A percentile compares a stretch with the other conserved stretches of the same genome.
Evolutionary conservation across 2,329 filamentous ascomycete genomes (phyloP).

Genomic region (Keithomyces neogunnii): DNA sequence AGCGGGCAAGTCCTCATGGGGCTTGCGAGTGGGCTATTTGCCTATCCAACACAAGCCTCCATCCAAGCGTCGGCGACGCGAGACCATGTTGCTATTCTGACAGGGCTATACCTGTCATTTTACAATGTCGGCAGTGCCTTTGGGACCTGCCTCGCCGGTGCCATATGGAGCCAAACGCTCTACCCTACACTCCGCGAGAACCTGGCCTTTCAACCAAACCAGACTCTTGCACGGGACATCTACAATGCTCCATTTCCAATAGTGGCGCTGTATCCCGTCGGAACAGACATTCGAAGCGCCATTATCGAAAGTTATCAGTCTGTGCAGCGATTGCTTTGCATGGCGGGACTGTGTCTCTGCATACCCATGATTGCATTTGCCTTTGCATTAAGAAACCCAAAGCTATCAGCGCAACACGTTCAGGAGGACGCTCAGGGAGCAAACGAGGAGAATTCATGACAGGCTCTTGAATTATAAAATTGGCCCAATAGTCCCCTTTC

Average conservation of each 20-base stretch:
- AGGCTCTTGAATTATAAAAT: neutral
- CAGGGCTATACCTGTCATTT: slow-evolving; percentile 30
- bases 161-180: slow-evolving; percentile 33
- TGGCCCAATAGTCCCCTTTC: too few species aligned
- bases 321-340: slow-evolving; percentile 34
- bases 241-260: slow-evolving; percentile 29
- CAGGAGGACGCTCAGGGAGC: slow-evolving; percentile 11
- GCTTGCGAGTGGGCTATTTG: slow-evolving; percentile 49
- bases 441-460: neutral
- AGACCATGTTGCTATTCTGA: slow-evolving; percentile 30
- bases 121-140: slow-evolving; percentile 33
- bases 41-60: slow-evolving; percentile 31
- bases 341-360: slow-evolving; percentile 36
- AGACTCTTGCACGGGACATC: slow-evolving; percentile 24
- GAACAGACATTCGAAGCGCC: slow-evolving; percentile 32
- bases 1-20: slow-evolving; percentile 48
- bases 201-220: slow-evolving; percentile 25
- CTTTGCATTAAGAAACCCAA: slow-evolving; percentile 32
- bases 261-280: slow-evolving; percentile 27
- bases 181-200: slow-evolving; percentile 22
- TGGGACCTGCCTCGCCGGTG: slow-evolving; percentile 30
- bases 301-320: slow-evolving; percentile 37
- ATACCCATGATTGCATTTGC: slow-evolving; percentile 39
- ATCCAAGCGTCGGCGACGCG: slow-evolving; percentile 29
- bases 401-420: slow-evolving; percentile 28